These are phyloP conservation scores for Acanthamoeba triangularis DNA, from an alignment of 208 protist species.

Conservation along the genomic window DNA sequence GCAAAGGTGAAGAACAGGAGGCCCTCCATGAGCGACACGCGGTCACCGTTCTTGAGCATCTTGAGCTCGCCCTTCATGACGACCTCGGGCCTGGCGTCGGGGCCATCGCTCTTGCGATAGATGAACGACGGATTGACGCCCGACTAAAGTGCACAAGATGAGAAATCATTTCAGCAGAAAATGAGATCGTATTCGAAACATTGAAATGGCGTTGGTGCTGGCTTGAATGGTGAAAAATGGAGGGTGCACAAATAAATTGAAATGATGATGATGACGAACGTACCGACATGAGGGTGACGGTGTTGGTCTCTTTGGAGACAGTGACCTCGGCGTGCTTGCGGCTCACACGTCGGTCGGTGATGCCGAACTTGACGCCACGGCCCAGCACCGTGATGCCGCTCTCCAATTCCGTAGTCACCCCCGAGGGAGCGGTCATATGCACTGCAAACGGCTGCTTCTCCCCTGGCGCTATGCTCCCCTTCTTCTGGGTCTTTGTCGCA, in stretches of 20 bases:
- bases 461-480: too few relatives aligned
- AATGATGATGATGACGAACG: not conserved
- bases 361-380: not conserved
- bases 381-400: slow-evolving; percentile 40
- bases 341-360: slow-evolving; percentile 52
- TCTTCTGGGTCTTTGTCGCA: not conserved
- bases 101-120: not conserved
- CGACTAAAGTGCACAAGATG: not conserved
- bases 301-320: slow-evolving; percentile 69
- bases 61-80: slow-evolving; percentile 58
- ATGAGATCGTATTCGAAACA: not conserved
- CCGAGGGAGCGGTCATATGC: not conserved
- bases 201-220: not conserved
- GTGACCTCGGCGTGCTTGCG: slow-evolving; percentile 43
- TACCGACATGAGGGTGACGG: slow-evolving; percentile 61
- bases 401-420: not conserved
- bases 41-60: slow-evolving; percentile 55
- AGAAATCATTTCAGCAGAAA: not conserved
- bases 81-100: not conserved
- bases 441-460: slow-evolving; percentile 39
- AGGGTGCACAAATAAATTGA: not conserved
- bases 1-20: not conserved
- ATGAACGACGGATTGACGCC: slow-evolving; percentile 41
- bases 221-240: not conserved
- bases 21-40: slow-evolving; percentile 24